Conservation (phyloP, 441 rosid genomes). For the Eugenia klotzschiana region DNA sequence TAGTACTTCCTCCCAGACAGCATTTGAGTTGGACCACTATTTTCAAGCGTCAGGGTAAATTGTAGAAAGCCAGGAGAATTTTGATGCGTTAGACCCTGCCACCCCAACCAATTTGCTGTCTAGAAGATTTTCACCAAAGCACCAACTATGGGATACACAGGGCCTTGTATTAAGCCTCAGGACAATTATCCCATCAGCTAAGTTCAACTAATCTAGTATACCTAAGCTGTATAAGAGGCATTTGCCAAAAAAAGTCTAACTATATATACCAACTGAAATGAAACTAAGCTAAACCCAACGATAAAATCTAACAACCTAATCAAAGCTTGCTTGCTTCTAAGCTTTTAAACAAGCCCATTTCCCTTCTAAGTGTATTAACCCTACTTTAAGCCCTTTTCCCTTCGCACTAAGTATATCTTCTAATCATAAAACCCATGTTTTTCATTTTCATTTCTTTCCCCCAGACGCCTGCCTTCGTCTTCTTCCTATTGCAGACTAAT, state of each 20-base stretch:
- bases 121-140: too few relatives aligned
- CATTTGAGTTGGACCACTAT: neutral
- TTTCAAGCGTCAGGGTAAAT: fast-evolving
- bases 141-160: too few relatives aligned
- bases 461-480: too few relatives aligned
- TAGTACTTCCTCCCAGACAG: neutral
- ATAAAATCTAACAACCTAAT: neutral
- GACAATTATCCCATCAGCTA: too few relatives aligned
- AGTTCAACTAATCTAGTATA: too few relatives aligned
- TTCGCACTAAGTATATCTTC: neutral
- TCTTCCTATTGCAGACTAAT: too few relatives aligned
- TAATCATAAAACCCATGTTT: neutral
- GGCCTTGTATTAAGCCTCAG: too few relatives aligned
- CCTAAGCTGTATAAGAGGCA: neutral
- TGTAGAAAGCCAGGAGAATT: neutral
- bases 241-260: too few relatives aligned
- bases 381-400: neutral
- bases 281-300: neutral
- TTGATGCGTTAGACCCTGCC: fast-evolving
- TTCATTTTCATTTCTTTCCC: neutral
- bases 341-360: neutral
- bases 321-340: neutral
- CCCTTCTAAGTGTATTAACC: neutral
- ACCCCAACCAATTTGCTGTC: too few relatives aligned
- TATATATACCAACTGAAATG: neutral